Conservation (phyloP, 306 rosid genomes). For the Dicorynia guianensis region DNA sequence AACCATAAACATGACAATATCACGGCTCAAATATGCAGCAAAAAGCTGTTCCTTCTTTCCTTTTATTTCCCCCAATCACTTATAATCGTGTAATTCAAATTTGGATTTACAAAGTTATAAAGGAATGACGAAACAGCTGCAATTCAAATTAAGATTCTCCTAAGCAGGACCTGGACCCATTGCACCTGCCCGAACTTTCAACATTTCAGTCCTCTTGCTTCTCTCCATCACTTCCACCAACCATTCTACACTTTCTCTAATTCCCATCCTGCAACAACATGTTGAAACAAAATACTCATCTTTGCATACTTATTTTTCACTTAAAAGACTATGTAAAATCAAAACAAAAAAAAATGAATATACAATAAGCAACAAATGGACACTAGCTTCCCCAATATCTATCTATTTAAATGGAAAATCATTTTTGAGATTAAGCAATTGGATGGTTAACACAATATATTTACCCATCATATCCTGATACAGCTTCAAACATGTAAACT, state of each 20-base stretch:
- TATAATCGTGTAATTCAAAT: conserved; percentile 17
- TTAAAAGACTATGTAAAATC: not conserved
- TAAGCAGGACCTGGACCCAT: conserved; percentile 65
- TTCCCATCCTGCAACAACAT: conserved; percentile 73
- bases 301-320: conserved; percentile 21
- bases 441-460: conserved; percentile 40
- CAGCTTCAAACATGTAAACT: conserved; percentile 93
- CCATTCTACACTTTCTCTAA: conserved; percentile 91
- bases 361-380: not conserved
- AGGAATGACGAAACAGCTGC: conserved; percentile 43
- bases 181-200: conserved; percentile 80
- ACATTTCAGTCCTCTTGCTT: conserved; percentile 95
- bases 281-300: conserved; percentile 13
- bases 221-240: conserved; percentile 95
- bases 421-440: conserved; percentile 20
- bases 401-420: conserved; percentile 27
- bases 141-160: conserved; percentile 24
- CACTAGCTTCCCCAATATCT: conserved; percentile 27
- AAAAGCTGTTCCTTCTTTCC: conserved; percentile 22
- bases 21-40: not conserved
- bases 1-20: not conserved
- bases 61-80: conserved; percentile 32
- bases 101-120: conserved; percentile 50
- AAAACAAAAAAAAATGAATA: too few relatives aligned
- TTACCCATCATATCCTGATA: conserved; percentile 93